Evolutionary conservation across 2,329 filamentous ascomycete genomes (phyloP).

Genomic region (Colletotrichum tofieldiae): DNA sequence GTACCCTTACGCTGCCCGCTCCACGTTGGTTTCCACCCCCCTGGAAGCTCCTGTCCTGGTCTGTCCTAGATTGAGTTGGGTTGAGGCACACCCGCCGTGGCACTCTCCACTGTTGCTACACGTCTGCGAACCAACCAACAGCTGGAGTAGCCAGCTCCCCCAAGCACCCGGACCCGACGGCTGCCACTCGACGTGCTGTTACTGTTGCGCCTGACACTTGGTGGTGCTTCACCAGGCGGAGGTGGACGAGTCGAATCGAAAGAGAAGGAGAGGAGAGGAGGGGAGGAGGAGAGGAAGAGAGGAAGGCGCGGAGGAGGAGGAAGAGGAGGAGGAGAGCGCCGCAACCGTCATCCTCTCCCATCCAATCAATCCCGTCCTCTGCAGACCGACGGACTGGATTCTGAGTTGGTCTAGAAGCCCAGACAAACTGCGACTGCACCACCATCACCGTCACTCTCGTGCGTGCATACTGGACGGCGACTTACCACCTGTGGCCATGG

Average conservation of each 20-base stretch:
- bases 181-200: slow-evolving; percentile 18
- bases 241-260: not conserved
- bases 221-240: slow-evolving; percentile 37
- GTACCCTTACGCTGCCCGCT: not conserved
- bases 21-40: not conserved
- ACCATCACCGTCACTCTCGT: not conserved
- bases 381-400: slow-evolving; percentile 1
- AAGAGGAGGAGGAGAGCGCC: not conserved
- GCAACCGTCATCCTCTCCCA: not conserved
- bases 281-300: not conserved
- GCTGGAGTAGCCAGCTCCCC: not conserved
- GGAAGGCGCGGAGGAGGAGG: not conserved
- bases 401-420: slow-evolving; percentile 7
- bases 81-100: slow-evolving; percentile 17
- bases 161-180: slow-evolving; percentile 13
- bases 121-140: slow-evolving; percentile 38
- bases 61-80: slow-evolving; percentile 7
- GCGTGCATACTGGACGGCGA: not conserved
- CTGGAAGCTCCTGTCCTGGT: slow-evolving; percentile 1
- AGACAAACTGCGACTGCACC: not conserved
- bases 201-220: slow-evolving; percentile 33
- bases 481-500: not conserved
- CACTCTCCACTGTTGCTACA: slow-evolving; percentile 37
- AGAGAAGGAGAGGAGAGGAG: not conserved
- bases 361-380: slow-evolving; percentile 10